These are phyloP conservation scores for Spergularia marina DNA, from an alignment of 148 eudicot genomes.

Conservation along the genomic window DNA sequence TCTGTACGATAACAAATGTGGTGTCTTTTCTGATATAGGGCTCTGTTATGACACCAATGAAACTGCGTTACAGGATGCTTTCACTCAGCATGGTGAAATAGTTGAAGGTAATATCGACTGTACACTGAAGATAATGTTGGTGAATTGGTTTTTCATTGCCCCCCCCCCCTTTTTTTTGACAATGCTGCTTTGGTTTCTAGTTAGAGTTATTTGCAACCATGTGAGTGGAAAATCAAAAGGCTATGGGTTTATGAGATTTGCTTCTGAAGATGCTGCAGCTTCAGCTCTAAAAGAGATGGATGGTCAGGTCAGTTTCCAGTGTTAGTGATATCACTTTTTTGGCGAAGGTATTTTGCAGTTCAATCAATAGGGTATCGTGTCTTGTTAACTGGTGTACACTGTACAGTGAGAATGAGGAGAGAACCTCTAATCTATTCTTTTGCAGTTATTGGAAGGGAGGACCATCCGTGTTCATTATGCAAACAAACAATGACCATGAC, in stretches of 20 bases:
- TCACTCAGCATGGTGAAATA: conserved; percentile 55
- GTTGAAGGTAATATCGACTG: conserved; percentile 45
- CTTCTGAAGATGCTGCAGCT: conserved; percentile 48
- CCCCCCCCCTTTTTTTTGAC: not conserved
- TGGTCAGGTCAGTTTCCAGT: conserved; percentile 42
- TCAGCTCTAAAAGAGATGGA: conserved; percentile 60
- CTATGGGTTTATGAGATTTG: conserved; percentile 67
- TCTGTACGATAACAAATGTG: not conserved
- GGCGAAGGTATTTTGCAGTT: not conserved
- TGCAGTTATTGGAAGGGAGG: conserved; percentile 55
- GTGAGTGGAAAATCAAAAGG: conserved; percentile 66
- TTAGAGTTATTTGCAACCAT: conserved; percentile 63
- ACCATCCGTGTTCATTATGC: conserved; percentile 55
- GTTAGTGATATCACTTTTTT: not conserved
- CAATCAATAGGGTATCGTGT: not conserved
- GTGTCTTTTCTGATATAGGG: conserved; percentile 35
- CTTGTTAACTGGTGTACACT: too few relatives aligned
- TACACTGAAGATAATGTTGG: not conserved
- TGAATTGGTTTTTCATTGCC: not conserved
- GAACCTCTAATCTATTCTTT: not conserved
- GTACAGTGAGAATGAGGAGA: too few relatives aligned
- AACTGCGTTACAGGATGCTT: conserved; percentile 51
- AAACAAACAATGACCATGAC: conserved; percentile 28
- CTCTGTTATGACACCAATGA: conserved; percentile 76
- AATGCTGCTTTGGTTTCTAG: conserved; percentile 27